Conservation (phyloP, 1,139 yeast genomes). For the Yamadazyma siamensis region DNA sequence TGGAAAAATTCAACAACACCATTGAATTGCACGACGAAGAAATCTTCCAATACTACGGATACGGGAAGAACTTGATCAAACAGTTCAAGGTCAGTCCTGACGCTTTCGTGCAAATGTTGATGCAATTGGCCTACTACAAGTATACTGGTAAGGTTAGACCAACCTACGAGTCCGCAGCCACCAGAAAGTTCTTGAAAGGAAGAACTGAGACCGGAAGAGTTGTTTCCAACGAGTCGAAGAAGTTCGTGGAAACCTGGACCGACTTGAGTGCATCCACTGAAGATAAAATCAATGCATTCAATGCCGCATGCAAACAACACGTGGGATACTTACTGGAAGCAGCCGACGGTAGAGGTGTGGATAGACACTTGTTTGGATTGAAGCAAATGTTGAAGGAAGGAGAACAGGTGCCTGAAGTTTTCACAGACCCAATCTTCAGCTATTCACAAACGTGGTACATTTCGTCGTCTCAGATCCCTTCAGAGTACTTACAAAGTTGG, state of each 20-base stretch:
- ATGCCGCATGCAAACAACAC: constrained; percentile 74
- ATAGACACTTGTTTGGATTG: constrained; percentile 90
- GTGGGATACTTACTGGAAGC: constrained; percentile 74
- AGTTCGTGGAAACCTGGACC: constrained; percentile 76
- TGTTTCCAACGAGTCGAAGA: constrained; percentile 72
- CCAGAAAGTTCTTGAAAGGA: constrained; percentile 84
- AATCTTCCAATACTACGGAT: constrained; percentile 68
- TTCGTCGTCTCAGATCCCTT: constrained; percentile 86
- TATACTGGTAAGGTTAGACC: constrained; percentile 80
- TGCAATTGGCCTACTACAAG: constrained; percentile 78
- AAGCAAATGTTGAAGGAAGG: constrained; percentile 65
- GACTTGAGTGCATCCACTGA: constrained; percentile 49
- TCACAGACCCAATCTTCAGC: constrained; percentile 68
- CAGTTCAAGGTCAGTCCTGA: constrained; percentile 71
- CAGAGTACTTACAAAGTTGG: constrained; percentile 87
- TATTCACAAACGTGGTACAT: constrained; percentile 85
- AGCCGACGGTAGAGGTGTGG: constrained; percentile 85
- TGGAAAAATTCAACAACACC: constrained; percentile 50
- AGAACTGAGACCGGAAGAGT: constrained; percentile 96
- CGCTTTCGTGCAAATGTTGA: constrained; percentile 71
- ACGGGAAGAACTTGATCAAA: constrained; percentile 70
- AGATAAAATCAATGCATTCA: constrained; percentile 67
- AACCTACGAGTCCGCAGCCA: constrained; percentile 95
- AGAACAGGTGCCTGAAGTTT: constrained; percentile 66
- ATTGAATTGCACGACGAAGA: constrained; percentile 56